phyloP scores from a whole-genome alignment of 2,329 filamentous ascomycete species.

The Fusarium albidum region DNA sequence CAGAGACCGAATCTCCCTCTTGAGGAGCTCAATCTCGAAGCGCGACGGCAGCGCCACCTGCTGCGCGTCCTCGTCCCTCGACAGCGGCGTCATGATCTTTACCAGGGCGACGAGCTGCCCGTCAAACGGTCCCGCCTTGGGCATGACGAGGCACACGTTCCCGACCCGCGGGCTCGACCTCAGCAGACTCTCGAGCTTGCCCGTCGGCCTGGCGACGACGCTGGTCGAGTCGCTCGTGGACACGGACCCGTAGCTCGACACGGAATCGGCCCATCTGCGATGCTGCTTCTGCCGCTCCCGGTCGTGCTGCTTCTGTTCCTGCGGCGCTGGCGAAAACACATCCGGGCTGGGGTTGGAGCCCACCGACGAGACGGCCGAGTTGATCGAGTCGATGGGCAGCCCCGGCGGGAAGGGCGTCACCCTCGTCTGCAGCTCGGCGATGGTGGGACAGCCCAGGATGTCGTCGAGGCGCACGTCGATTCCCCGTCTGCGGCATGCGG shows the following conservation, averaged over 20 bases:
- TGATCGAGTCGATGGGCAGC: neutral
- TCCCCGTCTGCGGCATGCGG: slow-evolving; percentile 29
- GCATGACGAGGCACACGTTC: slow-evolving; percentile 53
- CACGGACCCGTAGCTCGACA: slow-evolving; percentile 25
- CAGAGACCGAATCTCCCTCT: slow-evolving; percentile 52
- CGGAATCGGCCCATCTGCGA: slow-evolving; percentile 6
- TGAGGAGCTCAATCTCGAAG: slow-evolving; percentile 50
- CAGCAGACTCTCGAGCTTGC: slow-evolving; percentile 49
- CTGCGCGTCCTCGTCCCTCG: slow-evolving; percentile 38
- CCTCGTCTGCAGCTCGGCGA: slow-evolving; percentile 55
- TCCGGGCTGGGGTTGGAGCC: slow-evolving; percentile 18
- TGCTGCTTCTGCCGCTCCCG: neutral
- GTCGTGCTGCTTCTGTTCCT: too few species aligned
- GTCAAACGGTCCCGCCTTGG: slow-evolving; percentile 60
- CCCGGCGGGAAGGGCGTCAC: slow-evolving; percentile 34
- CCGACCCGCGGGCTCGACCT: slow-evolving; percentile 51
- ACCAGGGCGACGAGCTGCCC: slow-evolving; percentile 58
- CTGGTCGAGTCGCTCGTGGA: slow-evolving; percentile 13
- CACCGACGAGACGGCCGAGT: slow-evolving; percentile 1
- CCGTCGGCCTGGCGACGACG: slow-evolving; percentile 2
- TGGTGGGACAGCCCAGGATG: slow-evolving; percentile 52
- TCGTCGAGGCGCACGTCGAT: slow-evolving; percentile 50
- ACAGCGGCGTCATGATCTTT: slow-evolving; percentile 41
- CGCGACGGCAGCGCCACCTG: slow-evolving; percentile 43
- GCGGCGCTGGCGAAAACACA: slow-evolving; percentile 11